phyloP scores from a whole-genome alignment of 2,329 filamentous ascomycete genomes.

The Aspergillus texensis region DNA sequence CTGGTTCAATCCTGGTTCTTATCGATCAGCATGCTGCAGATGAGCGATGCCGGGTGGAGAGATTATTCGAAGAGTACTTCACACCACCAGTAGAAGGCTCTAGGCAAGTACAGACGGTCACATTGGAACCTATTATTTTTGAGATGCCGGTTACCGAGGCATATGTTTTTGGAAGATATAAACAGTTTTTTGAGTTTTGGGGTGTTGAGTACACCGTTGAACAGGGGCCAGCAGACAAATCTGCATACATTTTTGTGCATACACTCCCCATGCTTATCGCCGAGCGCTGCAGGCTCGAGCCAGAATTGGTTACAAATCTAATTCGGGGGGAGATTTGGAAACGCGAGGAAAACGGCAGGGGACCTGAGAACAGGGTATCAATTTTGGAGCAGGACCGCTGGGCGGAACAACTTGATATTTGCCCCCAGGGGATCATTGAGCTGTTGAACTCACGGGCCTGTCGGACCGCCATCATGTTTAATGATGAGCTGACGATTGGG shows the following conservation, averaged over 20 bases:
- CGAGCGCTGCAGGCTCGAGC: slow-evolving; percentile 74
- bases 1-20: slow-evolving; percentile 61
- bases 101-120: slow-evolving; percentile 26
- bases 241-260: slow-evolving; percentile 51
- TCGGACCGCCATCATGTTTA: slow-evolving; percentile 55
- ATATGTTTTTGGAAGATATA: slow-evolving; percentile 58
- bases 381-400: slow-evolving; percentile 43
- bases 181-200: slow-evolving; percentile 68
- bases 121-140: slow-evolving; percentile 59
- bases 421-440: slow-evolving; percentile 75
- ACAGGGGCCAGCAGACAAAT: slow-evolving; percentile 11
- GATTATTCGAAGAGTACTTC: slow-evolving; percentile 63
- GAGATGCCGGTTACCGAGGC: slow-evolving; percentile 65
- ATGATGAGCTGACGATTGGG: slow-evolving; percentile 42
- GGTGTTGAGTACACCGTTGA: slow-evolving; percentile 67
- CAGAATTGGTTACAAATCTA: slow-evolving; percentile 71
- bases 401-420: slow-evolving; percentile 66
- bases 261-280: slow-evolving; percentile 71
- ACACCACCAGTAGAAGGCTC: slow-evolving; percentile 10
- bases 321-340: slow-evolving; percentile 76
- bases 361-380: neutral
- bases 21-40: slow-evolving; percentile 96
- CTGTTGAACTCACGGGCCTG: slow-evolving; percentile 54
- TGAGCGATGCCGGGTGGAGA: slow-evolving; percentile 80
- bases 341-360: slow-evolving; percentile 52